Evolutionary conservation across 2,329 filamentous ascomycete species (phyloP).

Genomic region (Aureobasidium sp.): DNA sequence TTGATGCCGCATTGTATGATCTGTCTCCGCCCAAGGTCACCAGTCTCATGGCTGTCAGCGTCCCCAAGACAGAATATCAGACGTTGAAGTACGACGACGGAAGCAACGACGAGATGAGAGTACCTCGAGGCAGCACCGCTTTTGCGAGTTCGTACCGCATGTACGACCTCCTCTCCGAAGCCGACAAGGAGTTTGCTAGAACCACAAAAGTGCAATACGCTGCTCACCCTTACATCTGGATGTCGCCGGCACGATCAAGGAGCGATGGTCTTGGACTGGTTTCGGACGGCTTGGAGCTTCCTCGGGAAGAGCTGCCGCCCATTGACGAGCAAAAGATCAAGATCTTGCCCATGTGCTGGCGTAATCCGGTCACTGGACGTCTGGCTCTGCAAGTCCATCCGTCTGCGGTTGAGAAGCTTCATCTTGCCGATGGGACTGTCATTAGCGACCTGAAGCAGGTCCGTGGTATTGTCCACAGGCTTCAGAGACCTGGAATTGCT

Average conservation of each 20-base stretch:
- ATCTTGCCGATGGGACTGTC: constrained; percentile 58
- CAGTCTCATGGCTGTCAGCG: constrained; percentile 64
- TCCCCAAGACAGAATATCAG: constrained; percentile 60
- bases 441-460: constrained; percentile 63
- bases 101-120: constrained; percentile 56
- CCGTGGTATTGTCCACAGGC: constrained; percentile 60
- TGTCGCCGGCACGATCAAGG: constrained; percentile 60
- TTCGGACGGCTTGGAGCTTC: constrained; percentile 58
- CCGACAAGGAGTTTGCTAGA: constrained; percentile 61
- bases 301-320: constrained; percentile 53
- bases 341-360: constrained; percentile 69
- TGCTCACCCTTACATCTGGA: constrained; percentile 76
- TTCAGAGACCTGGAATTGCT: constrained; percentile 67
- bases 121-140: constrained; percentile 69
- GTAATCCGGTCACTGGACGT: constrained; percentile 62
- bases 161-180: constrained; percentile 59
- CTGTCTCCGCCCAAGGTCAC: constrained; percentile 69
- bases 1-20: constrained; percentile 69
- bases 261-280: constrained; percentile 65
- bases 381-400: constrained; percentile 70
- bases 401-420: constrained; percentile 61
- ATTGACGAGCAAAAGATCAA: constrained; percentile 62
- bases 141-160: constrained; percentile 66
- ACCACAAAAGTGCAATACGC: constrained; percentile 67
- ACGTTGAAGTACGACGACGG: constrained; percentile 68